phyloP scores from a whole-genome alignment of 805 yeast species.

The Ogataea paraovalis region DNA sequence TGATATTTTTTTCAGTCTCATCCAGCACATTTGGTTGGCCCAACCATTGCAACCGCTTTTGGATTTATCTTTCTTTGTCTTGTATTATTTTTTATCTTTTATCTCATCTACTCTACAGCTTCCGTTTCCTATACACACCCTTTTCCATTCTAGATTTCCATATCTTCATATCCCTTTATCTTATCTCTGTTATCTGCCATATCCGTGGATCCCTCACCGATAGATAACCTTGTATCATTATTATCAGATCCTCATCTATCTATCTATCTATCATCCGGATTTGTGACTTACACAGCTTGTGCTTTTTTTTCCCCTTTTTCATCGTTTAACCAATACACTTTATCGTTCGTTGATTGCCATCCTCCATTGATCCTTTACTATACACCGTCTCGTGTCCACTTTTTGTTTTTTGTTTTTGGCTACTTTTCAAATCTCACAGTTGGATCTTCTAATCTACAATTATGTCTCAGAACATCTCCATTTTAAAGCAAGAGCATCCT shows the following conservation, averaged over 20 bases:
- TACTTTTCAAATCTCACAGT: not conserved
- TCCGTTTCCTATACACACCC: not conserved
- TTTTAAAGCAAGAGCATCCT: constrained; percentile 10
- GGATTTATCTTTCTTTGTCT: not conserved
- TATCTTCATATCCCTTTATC: no score
- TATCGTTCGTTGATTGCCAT: not conserved
- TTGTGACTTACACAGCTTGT: not conserved
- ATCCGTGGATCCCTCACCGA: not conserved
- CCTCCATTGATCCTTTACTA: not conserved
- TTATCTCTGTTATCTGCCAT: not conserved
- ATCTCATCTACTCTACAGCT: no score
- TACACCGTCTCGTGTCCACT: no score
- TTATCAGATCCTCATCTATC: not conserved
- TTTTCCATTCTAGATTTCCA: not conserved
- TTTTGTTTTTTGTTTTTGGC: not conserved
- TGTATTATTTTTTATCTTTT: not conserved
- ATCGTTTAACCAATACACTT: not conserved
- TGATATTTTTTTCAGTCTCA: not conserved
- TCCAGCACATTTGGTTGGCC: not conserved
- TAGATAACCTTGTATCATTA: not conserved
- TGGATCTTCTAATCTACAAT: not conserved
- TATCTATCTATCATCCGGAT: not conserved
- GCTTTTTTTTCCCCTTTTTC: not conserved
- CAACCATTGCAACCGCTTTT: not conserved
- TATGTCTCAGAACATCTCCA: constrained; percentile 9